phyloP scores from a whole-genome alignment of 1,284 basidiomycete genomes.

The Paramarasmius palmivorus region DNA sequence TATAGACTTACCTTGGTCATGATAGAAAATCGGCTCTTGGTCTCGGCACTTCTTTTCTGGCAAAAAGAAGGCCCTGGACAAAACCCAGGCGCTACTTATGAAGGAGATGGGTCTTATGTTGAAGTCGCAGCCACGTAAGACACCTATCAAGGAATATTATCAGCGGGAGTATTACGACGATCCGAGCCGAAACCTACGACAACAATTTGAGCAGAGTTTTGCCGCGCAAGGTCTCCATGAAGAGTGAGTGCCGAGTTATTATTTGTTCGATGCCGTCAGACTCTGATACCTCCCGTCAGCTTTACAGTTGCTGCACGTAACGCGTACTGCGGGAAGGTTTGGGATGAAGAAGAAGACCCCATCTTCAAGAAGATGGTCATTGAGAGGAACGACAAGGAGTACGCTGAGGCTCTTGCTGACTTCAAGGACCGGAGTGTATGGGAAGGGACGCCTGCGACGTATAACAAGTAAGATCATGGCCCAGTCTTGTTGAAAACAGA shows the following conservation, averaged over 20 bases:
- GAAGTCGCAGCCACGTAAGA: background rate
- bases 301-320: background rate
- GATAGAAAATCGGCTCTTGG: background rate
- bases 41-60: background rate
- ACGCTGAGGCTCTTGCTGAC: background rate
- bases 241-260: background rate
- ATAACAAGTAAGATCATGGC: background rate
- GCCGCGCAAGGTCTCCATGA: background rate
- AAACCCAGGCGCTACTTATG: background rate
- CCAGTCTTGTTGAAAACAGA: background rate
- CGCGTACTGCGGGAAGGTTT: background rate
- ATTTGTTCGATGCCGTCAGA: background rate
- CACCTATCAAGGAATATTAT: background rate
- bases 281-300: background rate
- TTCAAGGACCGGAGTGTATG: background rate
- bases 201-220: background rate
- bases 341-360: background rate
- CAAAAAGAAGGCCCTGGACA: background rate
- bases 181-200: background rate
- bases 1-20: background rate
- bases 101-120: background rate
- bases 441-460: background rate
- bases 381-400: background rate
- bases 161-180: background rate
- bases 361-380: background rate